Evolutionary conservation across 73 alveolate species (phyloP), one percentile per base, ranked within the genome.

Genomic region (Paramecium primaurelia): DNA sequence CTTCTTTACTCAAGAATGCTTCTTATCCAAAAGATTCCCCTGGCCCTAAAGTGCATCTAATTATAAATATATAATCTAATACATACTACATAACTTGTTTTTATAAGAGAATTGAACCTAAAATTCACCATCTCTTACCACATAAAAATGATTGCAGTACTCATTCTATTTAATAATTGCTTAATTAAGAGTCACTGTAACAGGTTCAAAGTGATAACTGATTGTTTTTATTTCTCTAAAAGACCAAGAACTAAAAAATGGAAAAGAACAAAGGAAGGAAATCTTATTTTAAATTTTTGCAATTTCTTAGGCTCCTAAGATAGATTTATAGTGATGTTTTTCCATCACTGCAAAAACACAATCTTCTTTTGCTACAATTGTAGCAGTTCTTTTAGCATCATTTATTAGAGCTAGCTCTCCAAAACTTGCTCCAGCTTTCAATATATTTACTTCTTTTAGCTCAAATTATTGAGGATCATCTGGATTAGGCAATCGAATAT

Each of bases 351-450:
- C 94, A 47, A 89, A 89, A 25, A 40, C 47, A 34, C 94, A 89
- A 71, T 89, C 94, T 37, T 59, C 77, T 47, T 71, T 89, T 18
- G 86, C 86, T 26, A 71, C 75, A 26, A 89, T 71, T 14, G 92
- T 89, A 8, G 94, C 94, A 10, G 92, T 89, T 89, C 93, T 59
- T 88, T 83, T 89, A 1, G 94, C 92, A 47, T 89, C 94, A 89
- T 89, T 89, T 1, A 89, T 40, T 10, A 89, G 30, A 11, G 94
- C 94, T 1, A 89, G 38, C 40, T 89, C 94, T 59, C 94, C 94
- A 89, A 89, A 89, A 64, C 94, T 89, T 71, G 86, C 80, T 6
- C 94, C 94, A 3, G 68, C 85, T 45, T 32, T 89, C n/a, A 89
- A 49, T 18, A 59, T 54, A 9, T 89, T 89, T 1, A 89, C 94